These are phyloP conservation scores for Nasturtium officinale DNA, from an alignment of 345 rosid species.

Conservation along the genomic window DNA sequence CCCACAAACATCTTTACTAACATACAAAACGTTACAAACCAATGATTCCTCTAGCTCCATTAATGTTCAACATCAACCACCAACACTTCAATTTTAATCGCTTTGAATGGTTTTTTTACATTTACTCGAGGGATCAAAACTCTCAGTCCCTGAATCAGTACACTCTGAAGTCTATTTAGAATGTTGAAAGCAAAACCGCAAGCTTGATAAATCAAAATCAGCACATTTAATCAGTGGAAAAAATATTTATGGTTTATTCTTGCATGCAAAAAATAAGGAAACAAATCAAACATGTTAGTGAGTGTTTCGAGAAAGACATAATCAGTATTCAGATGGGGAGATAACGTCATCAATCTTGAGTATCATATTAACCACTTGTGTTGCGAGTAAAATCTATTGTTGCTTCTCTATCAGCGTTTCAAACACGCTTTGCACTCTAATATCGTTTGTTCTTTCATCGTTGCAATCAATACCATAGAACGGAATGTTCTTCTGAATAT, in stretches of 20 bases:
- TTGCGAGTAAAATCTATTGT: slow-evolving; percentile 88
- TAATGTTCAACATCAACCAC: slow-evolving; percentile 4
- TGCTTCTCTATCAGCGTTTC: slow-evolving; percentile 89
- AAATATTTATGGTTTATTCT: too few relatives aligned
- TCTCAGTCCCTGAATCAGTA: slow-evolving; percentile 1
- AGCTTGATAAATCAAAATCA: slow-evolving; percentile 14
- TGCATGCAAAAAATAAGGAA: background rate
- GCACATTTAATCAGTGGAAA: slow-evolving; percentile 5
- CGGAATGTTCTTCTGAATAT: slow-evolving; percentile 69
- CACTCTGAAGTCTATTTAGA: background rate
- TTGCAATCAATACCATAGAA: slow-evolving; percentile 81
- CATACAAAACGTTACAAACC: slow-evolving; percentile 10
- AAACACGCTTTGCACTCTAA: slow-evolving; percentile 81
- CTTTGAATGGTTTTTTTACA: slow-evolving; percentile 12
- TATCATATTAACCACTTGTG: slow-evolving; percentile 95
- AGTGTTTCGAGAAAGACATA: slow-evolving; percentile 6
- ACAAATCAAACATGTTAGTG: slow-evolving; percentile 12
- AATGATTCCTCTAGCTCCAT: slow-evolving; percentile 12
- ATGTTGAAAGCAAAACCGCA: background rate
- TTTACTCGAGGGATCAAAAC: slow-evolving; percentile 1
- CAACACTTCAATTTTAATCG: background rate
- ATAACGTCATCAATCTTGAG: slow-evolving; percentile 92
- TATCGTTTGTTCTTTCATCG: slow-evolving; percentile 80
- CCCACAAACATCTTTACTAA: slow-evolving; percentile 21
- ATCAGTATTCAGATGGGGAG: slow-evolving; percentile 69